Evolutionary conservation across 106 monocot genomes (phyloP), one percentile per base, ranked within the genome.

Genomic region (Gastrodia elata): DNA sequence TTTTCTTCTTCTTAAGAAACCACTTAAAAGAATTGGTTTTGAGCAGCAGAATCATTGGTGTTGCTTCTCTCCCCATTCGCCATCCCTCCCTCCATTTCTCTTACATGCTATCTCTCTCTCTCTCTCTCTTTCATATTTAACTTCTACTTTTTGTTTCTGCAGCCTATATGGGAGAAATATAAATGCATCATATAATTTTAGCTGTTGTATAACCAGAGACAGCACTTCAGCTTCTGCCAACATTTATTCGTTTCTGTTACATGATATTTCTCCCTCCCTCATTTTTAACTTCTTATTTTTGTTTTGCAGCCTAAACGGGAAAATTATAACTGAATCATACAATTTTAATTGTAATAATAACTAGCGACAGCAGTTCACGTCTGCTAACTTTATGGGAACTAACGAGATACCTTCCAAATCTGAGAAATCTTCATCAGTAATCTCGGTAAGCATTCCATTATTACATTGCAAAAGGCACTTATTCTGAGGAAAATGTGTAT

Each of bases 351-450:
- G n/a, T n/a, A n/a, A n/a, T n/a, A n/a, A n/a, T n/a, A n/a, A n/a
- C n/a, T n/a, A n/a, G n/a, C n/a, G n/a, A n/a, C n/a, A n/a, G n/a
- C n/a, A n/a, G n/a, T n/a, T n/a, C n/a, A n/a, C n/a, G n/a, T n/a
- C n/a, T n/a, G n/a, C n/a, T n/a, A n/a, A n/a, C n/a, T n/a, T 30
- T 32, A 61, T 61, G 61, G 61, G 61, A 32, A 30, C 61, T 61
- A 61, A 61, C 61, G 61, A 61, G 61, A 33, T n/a, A 30, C 32
- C 61, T 61, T 61, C 61, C 61, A 61, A 61, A 61, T 14, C 61
- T 32, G 61, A 61, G 26, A 61, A 30, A 30, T 32, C 61, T 4
- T 30, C 61, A 28, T 61, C 61, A 61, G 32, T 61, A 5, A 57
- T 57, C 3, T 30, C 26, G 13, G 61, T 61, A 32, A 61, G 61